Evolutionary conservation across 2,329 filamentous ascomycete genomes (phyloP).

Genomic region (Didymella keratinophila): DNA sequence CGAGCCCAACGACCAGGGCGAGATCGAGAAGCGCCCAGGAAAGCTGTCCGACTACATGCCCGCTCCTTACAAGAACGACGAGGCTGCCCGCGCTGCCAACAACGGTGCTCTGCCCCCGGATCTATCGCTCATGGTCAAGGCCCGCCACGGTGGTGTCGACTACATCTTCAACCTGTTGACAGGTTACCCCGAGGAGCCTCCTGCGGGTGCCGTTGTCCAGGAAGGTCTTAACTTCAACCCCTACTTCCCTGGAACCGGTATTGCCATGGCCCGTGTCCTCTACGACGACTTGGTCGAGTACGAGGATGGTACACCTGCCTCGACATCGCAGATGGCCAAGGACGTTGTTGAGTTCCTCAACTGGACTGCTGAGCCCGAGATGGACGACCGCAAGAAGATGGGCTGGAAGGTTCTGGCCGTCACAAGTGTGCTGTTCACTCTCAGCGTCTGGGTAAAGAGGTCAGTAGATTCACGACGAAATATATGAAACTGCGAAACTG

Average conservation of each 20-base stretch:
- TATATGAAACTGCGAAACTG: slow-evolving; percentile 26
- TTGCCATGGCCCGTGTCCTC: slow-evolving; percentile 97
- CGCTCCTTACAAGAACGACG: slow-evolving; percentile 96
- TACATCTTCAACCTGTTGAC: slow-evolving; percentile 98
- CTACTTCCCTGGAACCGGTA: slow-evolving; percentile 98
- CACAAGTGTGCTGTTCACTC: slow-evolving; percentile 77
- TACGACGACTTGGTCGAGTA: slow-evolving; percentile 98
- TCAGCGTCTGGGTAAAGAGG: slow-evolving; percentile 98
- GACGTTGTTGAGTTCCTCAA: slow-evolving; percentile 98
- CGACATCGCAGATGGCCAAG: slow-evolving; percentile 99
- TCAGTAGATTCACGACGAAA: slow-evolving; percentile 40
- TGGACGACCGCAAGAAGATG: slow-evolving; percentile 99
- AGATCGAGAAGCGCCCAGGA: slow-evolving; percentile 97
- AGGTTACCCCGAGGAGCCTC: slow-evolving; percentile 95
- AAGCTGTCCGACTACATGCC: slow-evolving; percentile 99
- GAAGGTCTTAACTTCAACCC: slow-evolving; percentile 99
- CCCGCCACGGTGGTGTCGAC: slow-evolving; percentile 94
- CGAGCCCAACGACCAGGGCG: slow-evolving; percentile 96
- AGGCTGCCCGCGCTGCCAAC: slow-evolving; percentile 97
- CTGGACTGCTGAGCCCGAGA: slow-evolving; percentile 98
- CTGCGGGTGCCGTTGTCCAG: slow-evolving; percentile 84
- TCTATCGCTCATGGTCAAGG: slow-evolving; percentile 97
- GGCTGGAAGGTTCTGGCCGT: slow-evolving; percentile 94
- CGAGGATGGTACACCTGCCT: slow-evolving; percentile 92
- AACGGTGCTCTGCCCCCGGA: slow-evolving; percentile 97